Evolutionary conservation across 2,329 filamentous ascomycete genomes (phyloP).

Genomic region (Phialocephala subalpina): DNA sequence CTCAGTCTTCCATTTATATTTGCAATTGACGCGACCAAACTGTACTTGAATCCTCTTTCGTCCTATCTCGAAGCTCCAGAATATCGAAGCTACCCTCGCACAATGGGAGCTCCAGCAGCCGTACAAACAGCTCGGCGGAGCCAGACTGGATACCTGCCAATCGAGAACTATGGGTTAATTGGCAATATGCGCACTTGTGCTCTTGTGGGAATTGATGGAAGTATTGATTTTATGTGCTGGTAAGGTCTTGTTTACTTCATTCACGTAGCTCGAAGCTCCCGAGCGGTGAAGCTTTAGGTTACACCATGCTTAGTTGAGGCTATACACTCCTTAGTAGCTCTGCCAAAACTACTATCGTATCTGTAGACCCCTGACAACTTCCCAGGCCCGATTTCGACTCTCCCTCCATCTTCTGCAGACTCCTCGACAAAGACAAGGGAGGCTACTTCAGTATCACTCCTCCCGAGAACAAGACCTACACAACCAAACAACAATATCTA

Average conservation of each 20-base stretch:
- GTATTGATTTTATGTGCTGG: conserved; percentile 83
- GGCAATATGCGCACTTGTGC: conserved; percentile 84
- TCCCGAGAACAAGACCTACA: conserved; percentile 58
- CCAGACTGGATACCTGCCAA: conserved; percentile 48
- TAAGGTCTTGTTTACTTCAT: conserved; percentile 45
- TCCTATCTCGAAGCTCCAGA: not conserved
- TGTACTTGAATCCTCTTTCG: too few relatives aligned
- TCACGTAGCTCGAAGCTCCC: not conserved
- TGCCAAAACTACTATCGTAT: not conserved
- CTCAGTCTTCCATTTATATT: not conserved
- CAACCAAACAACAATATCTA: conserved; percentile 81
- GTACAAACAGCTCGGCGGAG: conserved; percentile 33
- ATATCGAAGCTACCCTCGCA: conserved; percentile 12
- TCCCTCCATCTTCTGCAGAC: conserved; percentile 76
- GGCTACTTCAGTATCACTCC: conserved; percentile 76
- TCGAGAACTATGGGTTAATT: conserved; percentile 82
- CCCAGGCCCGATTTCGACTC: conserved; percentile 80
- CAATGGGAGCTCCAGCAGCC: conserved; percentile 28
- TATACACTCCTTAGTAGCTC: not conserved
- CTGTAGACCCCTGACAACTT: conserved; percentile 11
- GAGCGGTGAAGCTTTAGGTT: not conserved
- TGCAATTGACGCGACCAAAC: not conserved
- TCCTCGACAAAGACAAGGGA: conserved; percentile 78
- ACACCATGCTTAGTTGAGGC: not conserved
- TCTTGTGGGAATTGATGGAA: conserved; percentile 76